phyloP scores from a whole-genome alignment of 441 rosid genomes.

The Arabidopsis lyrata region DNA sequence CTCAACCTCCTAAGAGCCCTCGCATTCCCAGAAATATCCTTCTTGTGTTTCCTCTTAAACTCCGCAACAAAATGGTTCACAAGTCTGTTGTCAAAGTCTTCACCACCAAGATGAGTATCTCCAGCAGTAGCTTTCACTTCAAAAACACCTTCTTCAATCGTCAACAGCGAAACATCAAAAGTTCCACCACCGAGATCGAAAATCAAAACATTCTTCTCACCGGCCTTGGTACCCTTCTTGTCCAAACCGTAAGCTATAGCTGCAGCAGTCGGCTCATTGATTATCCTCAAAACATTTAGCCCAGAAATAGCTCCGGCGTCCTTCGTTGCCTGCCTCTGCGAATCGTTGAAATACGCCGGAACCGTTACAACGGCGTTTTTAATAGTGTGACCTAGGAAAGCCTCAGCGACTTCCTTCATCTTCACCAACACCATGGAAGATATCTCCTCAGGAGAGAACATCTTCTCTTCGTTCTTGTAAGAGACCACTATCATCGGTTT shows the following conservation, averaged over 20 bases:
- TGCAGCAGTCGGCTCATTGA: constrained; percentile 57
- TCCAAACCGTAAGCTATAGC: constrained; percentile 55
- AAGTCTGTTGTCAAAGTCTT: constrained; percentile 59
- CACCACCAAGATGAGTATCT: constrained; percentile 59
- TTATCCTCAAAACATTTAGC: constrained; percentile 49
- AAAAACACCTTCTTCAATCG: constrained; percentile 55
- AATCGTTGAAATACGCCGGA: constrained; percentile 52
- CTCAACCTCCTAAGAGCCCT: constrained; percentile 59
- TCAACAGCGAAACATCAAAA: constrained; percentile 50
- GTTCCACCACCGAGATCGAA: constrained; percentile 58
- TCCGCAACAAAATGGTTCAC: constrained; percentile 59
- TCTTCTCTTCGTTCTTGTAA: constrained; percentile 50
- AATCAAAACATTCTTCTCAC: constrained; percentile 49
- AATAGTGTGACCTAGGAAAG: constrained; percentile 45
- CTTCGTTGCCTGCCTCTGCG: constrained; percentile 54
- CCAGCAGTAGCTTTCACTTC: constrained; percentile 60
- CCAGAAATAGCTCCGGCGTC: constrained; percentile 53
- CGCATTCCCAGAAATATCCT: constrained; percentile 54
- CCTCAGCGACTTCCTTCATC: constrained; percentile 54
- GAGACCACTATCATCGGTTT: constrained; percentile 56
- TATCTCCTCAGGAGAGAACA: constrained; percentile 53
- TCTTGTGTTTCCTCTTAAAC: constrained; percentile 59
- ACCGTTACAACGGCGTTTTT: constrained; percentile 51
- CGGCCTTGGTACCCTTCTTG: constrained; percentile 46
- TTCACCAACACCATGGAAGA: constrained; percentile 54